Conservation (phyloP, 257 asterid genomes). For the Scutellaria barbata region DNA sequence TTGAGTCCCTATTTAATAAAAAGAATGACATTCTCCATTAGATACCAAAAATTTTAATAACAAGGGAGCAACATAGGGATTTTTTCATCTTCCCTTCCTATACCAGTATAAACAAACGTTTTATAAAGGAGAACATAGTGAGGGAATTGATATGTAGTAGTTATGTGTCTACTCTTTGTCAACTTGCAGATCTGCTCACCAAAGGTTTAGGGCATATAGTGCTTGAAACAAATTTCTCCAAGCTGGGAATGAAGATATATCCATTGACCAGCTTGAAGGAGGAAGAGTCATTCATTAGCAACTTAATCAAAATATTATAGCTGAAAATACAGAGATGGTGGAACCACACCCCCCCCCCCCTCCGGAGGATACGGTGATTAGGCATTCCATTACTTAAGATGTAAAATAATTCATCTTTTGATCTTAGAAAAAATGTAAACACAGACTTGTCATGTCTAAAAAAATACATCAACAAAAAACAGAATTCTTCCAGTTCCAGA, state of each 20-base stretch:
- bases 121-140: neutral
- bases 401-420: neutral
- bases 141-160: neutral
- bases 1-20: too few species aligned
- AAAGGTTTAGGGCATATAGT: neutral
- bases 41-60: too few species aligned
- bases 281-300: constrained; percentile 7
- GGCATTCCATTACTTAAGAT: neutral
- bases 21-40: too few species aligned
- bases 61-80: too few species aligned
- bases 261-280: neutral
- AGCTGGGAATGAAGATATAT: neutral
- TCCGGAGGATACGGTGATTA: neutral
- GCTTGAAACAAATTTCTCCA: neutral
- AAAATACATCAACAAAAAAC: constrained; percentile 10
- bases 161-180: neutral
- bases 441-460: neutral
- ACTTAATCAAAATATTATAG: neutral
- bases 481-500: neutral
- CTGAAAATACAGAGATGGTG: neutral
- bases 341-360: too few species aligned
- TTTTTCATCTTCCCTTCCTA: too few species aligned
- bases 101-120: neutral
- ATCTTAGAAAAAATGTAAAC: neutral
- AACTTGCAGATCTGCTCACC: neutral